Evolutionary conservation across 257 asterid species (phyloP).

Genomic region (Solanum piurae): DNA sequence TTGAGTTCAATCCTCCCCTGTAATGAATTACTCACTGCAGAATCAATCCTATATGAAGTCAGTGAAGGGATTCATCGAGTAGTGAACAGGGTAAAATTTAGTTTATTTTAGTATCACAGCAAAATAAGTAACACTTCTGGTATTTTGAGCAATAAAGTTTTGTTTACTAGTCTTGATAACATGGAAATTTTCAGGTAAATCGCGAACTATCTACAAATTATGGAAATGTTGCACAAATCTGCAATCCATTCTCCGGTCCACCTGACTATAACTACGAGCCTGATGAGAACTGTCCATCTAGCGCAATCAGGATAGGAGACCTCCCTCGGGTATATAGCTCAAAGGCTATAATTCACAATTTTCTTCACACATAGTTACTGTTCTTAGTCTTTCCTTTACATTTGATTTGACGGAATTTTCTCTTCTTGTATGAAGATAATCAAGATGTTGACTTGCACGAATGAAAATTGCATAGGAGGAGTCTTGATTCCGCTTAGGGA

Average conservation of each 20-base stretch:
- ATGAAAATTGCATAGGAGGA: slow-evolving; percentile 55
- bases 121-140: background rate
- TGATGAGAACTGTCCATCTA: slow-evolving; percentile 27
- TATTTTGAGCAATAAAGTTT: background rate
- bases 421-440: slow-evolving; percentile 20
- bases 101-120: background rate
- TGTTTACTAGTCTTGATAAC: background rate
- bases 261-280: slow-evolving; percentile 55
- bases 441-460: slow-evolving; percentile 48
- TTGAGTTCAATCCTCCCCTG: slow-evolving; percentile 80
- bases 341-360: background rate
- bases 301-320: slow-evolving; percentile 47
- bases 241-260: slow-evolving; percentile 85
- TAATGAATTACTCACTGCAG: slow-evolving; percentile 52
- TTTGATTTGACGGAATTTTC: background rate
- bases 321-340: slow-evolving; percentile 36
- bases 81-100: slow-evolving; percentile 35
- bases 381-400: background rate
- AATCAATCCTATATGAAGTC: slow-evolving; percentile 33
- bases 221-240: slow-evolving; percentile 52
- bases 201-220: slow-evolving; percentile 38
- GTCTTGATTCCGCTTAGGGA: slow-evolving; percentile 28
- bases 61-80: slow-evolving; percentile 45
- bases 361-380: background rate
- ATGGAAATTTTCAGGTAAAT: slow-evolving; percentile 51